Evolutionary conservation across 805 yeast species (phyloP).

Genomic region (Jamesozyma spencerorum): DNA sequence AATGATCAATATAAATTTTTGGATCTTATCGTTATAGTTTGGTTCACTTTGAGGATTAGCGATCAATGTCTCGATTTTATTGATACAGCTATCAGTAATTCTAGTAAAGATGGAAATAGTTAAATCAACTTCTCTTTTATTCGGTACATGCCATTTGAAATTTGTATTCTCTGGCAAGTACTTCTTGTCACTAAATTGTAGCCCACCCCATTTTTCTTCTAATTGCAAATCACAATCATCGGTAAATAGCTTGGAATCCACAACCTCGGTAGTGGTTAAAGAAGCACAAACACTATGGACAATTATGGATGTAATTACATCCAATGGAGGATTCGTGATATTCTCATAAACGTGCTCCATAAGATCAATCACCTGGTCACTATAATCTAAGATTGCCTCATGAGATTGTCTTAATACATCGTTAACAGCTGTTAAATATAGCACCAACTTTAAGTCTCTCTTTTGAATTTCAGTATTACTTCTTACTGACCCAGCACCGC

Average conservation of each 20-base stretch:
- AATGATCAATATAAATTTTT: slow-evolving; percentile 46
- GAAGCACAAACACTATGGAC: slow-evolving; percentile 60
- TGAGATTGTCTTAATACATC: slow-evolving; percentile 67
- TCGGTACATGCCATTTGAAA: slow-evolving; percentile 74
- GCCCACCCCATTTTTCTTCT: slow-evolving; percentile 66
- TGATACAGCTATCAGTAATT: slow-evolving; percentile 38
- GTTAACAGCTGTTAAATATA: slow-evolving; percentile 61
- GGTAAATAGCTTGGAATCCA: slow-evolving; percentile 48
- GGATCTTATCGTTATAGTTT: slow-evolving; percentile 41
- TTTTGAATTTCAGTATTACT: slow-evolving; percentile 58
- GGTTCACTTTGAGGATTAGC: slow-evolving; percentile 15
- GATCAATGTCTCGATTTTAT: slow-evolving; percentile 33
- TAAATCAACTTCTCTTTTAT: slow-evolving; percentile 42
- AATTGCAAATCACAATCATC: slow-evolving; percentile 26
- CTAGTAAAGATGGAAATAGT: slow-evolving; percentile 52
- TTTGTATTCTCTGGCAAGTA: slow-evolving; percentile 40
- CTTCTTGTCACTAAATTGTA: slow-evolving; percentile 47
- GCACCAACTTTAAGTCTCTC: slow-evolving; percentile 64
- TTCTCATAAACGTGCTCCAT: slow-evolving; percentile 23
- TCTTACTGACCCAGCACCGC: slow-evolving; percentile 75
- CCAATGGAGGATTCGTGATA: slow-evolving; percentile 45
- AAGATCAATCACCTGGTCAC: slow-evolving; percentile 37
- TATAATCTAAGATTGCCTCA: slow-evolving; percentile 35
- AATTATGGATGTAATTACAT: slow-evolving; percentile 50
- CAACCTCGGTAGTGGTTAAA: slow-evolving; percentile 49